phyloP scores from a whole-genome alignment of 768 basidiomycete species.

The Psilocybe azurescens region DNA sequence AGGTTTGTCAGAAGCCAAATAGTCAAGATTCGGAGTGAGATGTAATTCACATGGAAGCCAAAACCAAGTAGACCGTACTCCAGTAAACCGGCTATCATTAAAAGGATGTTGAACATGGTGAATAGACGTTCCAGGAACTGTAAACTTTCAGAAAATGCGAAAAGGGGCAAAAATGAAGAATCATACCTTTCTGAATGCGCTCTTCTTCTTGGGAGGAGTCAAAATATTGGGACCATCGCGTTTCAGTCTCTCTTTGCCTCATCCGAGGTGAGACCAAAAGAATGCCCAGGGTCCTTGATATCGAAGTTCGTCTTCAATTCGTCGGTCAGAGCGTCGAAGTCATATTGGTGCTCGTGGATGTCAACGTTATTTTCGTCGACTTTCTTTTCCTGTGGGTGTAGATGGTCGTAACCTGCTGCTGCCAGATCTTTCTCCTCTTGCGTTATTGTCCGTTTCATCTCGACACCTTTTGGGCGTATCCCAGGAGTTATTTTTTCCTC shows the following conservation, averaged over 20 bases:
- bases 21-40: slow-evolving; percentile 14
- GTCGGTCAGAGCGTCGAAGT: slow-evolving; percentile 44
- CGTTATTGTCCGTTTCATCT: slow-evolving; percentile 68
- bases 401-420: slow-evolving; percentile 71
- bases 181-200: slow-evolving; percentile 63
- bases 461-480: slow-evolving; percentile 54
- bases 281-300: slow-evolving; percentile 53
- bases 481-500: slow-evolving; percentile 42
- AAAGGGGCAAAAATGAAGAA: background rate
- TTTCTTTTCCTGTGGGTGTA: slow-evolving; percentile 46
- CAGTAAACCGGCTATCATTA: slow-evolving; percentile 68
- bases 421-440: slow-evolving; percentile 70
- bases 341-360: slow-evolving; percentile 59
- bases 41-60: slow-evolving; percentile 52
- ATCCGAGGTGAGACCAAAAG: slow-evolving; percentile 53
- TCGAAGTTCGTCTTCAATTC: slow-evolving; percentile 56
- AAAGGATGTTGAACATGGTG: slow-evolving; percentile 70
- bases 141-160: slow-evolving; percentile 10
- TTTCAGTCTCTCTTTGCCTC: slow-evolving; percentile 59
- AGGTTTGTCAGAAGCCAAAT: slow-evolving; percentile 2
- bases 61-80: slow-evolving; percentile 71
- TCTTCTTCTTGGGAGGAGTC: slow-evolving; percentile 72
- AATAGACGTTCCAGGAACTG: slow-evolving; percentile 69
- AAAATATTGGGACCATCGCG: slow-evolving; percentile 66
- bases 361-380: slow-evolving; percentile 51